Base-by-base conservation (phyloP, 805 yeast species). In the Teunomyces tritomae region DNA sequence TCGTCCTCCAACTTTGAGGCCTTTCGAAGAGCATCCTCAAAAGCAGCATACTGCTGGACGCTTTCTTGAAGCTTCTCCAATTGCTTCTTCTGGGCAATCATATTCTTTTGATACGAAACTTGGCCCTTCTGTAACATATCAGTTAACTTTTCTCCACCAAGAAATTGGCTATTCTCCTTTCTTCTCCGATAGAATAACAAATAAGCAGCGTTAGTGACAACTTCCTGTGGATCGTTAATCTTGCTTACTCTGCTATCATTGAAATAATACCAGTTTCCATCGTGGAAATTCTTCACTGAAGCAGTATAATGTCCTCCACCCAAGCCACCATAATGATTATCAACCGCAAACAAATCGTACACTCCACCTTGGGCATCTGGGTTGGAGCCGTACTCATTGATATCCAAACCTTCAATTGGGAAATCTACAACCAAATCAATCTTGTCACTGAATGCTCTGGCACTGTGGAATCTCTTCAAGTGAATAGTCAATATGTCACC, bases 231-330 rank as follows among this genome's bases (percentile, higher is more conserved):
- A 43, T 79, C 75, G 0, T 83, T 75, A 6, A 73, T 59, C 14
- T 71, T 71, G 0, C 81, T 66, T 1, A 90, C 97, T 28, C 85
- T 68, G 1, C 96, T 83, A 62, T 92, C 99, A 62, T 92, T 91
- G 63, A 78, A 92, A 62, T 90, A 87, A 62, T 90, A 89, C 98
- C 98, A 94, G 49, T 81, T 74, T 16, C 70, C 70, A 58, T 88
- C 95, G 37, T 81, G 74, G 63, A 82, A 84, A 59, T 91, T 91
- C 63, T 85, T 86, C 0, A 80, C 96, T 58, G 83, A 85, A 0
- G 98, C 87, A 1, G 99, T 94, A 65, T 94, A 92, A 70, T 94
- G 98, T 1, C 99, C 98, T 4, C 98, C 98, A 0, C 98, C 97
- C 14, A 92, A 72, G 0, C 97, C 97, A 44, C 98, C 99, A 63